Evolutionary conservation across 345 rosid genomes (phyloP), one percentile per base, ranked within the genome.

Genomic region (Hibiscus syriacus): DNA sequence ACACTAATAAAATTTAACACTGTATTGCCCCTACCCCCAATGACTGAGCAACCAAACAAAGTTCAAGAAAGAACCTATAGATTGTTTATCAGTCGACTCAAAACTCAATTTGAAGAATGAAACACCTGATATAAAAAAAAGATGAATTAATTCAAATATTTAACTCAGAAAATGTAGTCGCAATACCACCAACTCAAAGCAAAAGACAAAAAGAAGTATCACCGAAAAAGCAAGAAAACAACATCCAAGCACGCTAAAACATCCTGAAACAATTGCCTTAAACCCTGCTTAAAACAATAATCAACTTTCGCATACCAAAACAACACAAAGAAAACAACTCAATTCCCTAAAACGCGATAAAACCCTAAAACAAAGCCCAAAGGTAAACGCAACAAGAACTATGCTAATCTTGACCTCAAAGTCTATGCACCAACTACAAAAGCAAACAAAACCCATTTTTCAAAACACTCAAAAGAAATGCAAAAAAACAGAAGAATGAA

Each of bases 251-350:
- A 22, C 3, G 27, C 49, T 4, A 34, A 55, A 55, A 26, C 10
- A 16, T 3, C 14, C 22, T 6, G 6, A 34, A 17, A 57, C 14
- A 14, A 5, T 13, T 9, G 26, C 46, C n/a, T 27, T 22, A 22
- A 61, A 13, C 54, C 34, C 6, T 32, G 36, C 13, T 26, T 14
- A 39, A 48, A 14, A 34, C 46, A 64, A 55, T 26, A 27, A n/a
- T 23, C 7, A 71, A 61, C 65, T 56, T 22, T 9, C 49, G 36
- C 65, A 48, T 20, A 55, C 72, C 63, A 45, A 65, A 69, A 65
- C 27, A 39, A 63, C 6, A 34, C 27, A 54, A 41, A 14, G 12
- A 39, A 39, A 41, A 41, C 46, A 32, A 13, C 46, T 4, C 46
- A 41, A 41, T 41, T 12, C 12, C 67, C 48, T 13, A 14, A 39